A percentile compares a stretch with the other conserved stretches of the same genome.
Evolutionary conservation across 768 basidiomycete genomes (phyloP).

Genomic region (Dentipellis sp.): DNA sequence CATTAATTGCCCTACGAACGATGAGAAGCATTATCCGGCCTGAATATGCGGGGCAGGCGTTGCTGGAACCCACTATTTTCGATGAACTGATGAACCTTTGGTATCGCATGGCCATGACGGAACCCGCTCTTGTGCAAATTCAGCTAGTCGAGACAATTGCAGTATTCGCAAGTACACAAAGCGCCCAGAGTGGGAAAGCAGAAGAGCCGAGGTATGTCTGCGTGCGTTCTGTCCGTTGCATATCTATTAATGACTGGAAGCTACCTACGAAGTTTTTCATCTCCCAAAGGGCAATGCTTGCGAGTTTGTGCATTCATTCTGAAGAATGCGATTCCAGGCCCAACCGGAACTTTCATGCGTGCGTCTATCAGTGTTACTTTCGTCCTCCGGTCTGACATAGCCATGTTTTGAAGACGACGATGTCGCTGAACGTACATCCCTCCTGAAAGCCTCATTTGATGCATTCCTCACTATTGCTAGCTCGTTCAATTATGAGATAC

Average conservation of each 20-base stretch:
- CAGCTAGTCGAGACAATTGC: constrained; percentile 65
- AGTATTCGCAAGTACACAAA: constrained; percentile 33
- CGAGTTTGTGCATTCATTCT: constrained; percentile 78
- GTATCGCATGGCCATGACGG: constrained; percentile 86
- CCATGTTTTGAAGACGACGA: constrained; percentile 33
- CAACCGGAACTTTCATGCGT: constrained; percentile 46
- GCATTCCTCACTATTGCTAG: constrained; percentile 53
- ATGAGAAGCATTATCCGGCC: constrained; percentile 74
- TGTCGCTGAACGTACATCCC: constrained; percentile 44
- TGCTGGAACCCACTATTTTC: constrained; percentile 76
- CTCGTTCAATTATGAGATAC: constrained; percentile 41
- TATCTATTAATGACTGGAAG: not conserved
- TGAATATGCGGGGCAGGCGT: constrained; percentile 71
- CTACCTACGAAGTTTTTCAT: constrained; percentile 6
- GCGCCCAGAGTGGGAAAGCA: constrained; percentile 27
- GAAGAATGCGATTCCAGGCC: constrained; percentile 56
- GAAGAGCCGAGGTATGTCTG: constrained; percentile 9
- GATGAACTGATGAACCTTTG: constrained; percentile 85
- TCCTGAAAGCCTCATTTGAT: constrained; percentile 56
- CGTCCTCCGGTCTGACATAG: not conserved
- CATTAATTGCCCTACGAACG: constrained; percentile 60
- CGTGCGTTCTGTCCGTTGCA: constrained; percentile 2
- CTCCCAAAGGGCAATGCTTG: constrained; percentile 48
- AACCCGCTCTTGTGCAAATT: constrained; percentile 60
- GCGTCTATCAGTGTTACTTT: constrained; percentile 8